Base-by-base conservation (phyloP, 2,329 filamentous ascomycete genomes). In the Coleophoma eucalyptorum region DNA sequence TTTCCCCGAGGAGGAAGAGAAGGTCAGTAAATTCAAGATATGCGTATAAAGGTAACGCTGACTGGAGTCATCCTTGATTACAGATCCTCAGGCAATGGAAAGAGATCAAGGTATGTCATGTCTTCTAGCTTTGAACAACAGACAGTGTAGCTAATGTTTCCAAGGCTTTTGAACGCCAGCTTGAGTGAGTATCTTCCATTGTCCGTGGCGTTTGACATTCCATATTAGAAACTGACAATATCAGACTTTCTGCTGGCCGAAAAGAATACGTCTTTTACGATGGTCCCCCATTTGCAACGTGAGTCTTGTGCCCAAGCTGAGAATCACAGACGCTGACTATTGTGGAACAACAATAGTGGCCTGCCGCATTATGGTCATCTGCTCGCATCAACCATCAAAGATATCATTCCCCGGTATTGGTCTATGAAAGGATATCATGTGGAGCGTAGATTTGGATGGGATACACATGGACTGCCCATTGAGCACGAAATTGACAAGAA, bases 401-500 rank as follows among this genome's bases (percentile, higher is more conserved):
- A 97, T 69, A 94, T 96, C 54, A 96, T 97, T 59, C 91, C 93
- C 8, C 79, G 93, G 61, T 97, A 97, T 71, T 97, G 92, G 90
- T 91, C 91, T 47, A 96, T 96, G 92, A 95, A 95, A 68, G 93
- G 93, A 15, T 89, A 86, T 66, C 88, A 96, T 73, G 92, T 97
- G 48, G 90, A 94, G 74, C 83, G 93, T 58, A 82, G 92, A 52
- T 97, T 97, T 60, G 93, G 93, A 48, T 97, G 93, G 93, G 93
- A 97, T 67, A 90, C 92, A 2, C 93, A 97, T 66, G 93, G 93
- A 54, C 79, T 97, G 48, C 93, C 93, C 15, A 94, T 97, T 60
- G 93, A 97, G 74, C 90, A 96, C 69, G 93, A 97, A 72, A 97
- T 97, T 65, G 93, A 97, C 77, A 97, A 97, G 79, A 93, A 93